A percentile compares a stretch with the other conserved stretches of the same genome.
phyloP scores from a whole-genome alignment of 345 rosid genomes.

The Tarenaya hassleriana region DNA sequence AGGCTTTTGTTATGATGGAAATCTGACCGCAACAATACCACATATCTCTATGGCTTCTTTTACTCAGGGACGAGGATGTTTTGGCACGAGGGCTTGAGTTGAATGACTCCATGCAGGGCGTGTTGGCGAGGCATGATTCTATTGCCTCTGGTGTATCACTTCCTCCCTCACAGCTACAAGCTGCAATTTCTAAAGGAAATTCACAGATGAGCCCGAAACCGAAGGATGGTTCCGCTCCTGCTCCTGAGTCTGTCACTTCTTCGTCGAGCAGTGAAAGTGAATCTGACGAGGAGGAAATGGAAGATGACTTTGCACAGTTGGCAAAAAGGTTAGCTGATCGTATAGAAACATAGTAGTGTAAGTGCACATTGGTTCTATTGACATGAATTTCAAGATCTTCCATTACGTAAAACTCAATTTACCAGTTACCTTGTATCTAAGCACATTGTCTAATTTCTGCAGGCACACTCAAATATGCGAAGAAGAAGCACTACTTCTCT shows the following conservation, averaged over 20 bases:
- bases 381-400: too few relatives aligned
- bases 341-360: too few relatives aligned
- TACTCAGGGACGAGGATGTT: conserved; percentile 81
- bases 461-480: conserved; percentile 28
- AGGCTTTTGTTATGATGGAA: background rate
- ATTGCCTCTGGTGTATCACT: conserved; percentile 64
- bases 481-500: conserved; percentile 23
- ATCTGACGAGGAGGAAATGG: conserved; percentile 58
- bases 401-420: too few relatives aligned
- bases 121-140: conserved; percentile 75
- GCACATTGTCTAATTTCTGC: conserved; percentile 20
- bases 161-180: conserved; percentile 40
- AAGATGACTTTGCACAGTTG: conserved; percentile 77
- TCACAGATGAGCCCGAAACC: conserved; percentile 29
- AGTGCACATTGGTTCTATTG: conserved; percentile 18
- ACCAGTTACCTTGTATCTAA: too few relatives aligned
- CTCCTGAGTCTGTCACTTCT: conserved; percentile 28
- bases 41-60: conserved; percentile 5
- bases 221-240: conserved; percentile 23
- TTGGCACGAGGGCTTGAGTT: conserved; percentile 78
- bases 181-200: conserved; percentile 27
- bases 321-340: conserved; percentile 62
- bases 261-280: conserved; percentile 34
- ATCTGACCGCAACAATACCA: background rate
- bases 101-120: conserved; percentile 68